These are phyloP conservation scores for Salix exigua DNA, from an alignment of 345 rosid genomes.

Conservation along the genomic window DNA sequence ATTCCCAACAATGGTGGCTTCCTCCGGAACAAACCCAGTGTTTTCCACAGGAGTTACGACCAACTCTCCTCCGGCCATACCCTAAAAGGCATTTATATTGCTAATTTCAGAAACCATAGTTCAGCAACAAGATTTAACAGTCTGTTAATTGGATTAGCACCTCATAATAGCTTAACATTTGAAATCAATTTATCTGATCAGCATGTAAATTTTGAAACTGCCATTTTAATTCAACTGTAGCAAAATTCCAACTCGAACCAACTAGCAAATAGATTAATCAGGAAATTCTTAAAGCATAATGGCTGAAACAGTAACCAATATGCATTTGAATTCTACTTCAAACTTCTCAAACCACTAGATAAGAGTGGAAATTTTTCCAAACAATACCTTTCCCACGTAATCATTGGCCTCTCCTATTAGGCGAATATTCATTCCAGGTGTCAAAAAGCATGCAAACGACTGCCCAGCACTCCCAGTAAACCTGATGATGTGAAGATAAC, in stretches of 20 bases:
- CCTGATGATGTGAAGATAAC: constrained; percentile 39
- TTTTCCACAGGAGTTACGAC: constrained; percentile 74
- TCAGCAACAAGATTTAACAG: not conserved
- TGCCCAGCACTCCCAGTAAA: constrained; percentile 97
- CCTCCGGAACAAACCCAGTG: constrained; percentile 82
- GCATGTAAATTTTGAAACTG: not conserved
- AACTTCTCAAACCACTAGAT: not conserved
- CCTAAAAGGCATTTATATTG: constrained; percentile 40
- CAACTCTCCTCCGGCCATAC: constrained; percentile 99
- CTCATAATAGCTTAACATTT: constrained; percentile 2
- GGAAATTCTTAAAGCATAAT: not conserved
- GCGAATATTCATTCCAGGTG: constrained; percentile 89
- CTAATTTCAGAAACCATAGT: constrained; percentile 17
- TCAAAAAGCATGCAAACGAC: constrained; percentile 93
- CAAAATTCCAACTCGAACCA: not conserved
- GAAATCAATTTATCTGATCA: not conserved
- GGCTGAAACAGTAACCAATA: not conserved
- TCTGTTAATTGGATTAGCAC: not conserved
- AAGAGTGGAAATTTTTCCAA: not conserved
- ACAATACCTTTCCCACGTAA: constrained; percentile 90
- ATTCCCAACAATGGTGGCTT: constrained; percentile 91
- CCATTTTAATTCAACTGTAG: not conserved
- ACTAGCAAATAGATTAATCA: not conserved
- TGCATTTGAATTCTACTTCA: not conserved
- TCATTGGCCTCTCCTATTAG: constrained; percentile 96